A percentile compares a stretch with the other conserved stretches of the same genome.
Conservation (phyloP, 2,329 filamentous ascomycete species). For the Beauveria varroae region DNA sequence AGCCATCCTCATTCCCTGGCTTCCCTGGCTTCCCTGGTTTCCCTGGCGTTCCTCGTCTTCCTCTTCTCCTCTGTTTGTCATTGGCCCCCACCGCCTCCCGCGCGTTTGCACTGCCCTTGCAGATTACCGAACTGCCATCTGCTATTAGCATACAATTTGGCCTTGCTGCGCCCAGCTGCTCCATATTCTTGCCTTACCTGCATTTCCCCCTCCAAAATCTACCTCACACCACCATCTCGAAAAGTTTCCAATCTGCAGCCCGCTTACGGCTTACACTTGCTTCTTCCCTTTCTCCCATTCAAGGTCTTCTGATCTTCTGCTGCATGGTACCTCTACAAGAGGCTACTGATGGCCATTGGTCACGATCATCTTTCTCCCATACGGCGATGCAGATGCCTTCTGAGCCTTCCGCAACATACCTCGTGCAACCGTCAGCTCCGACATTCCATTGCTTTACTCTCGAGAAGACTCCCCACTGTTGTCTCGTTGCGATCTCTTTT, state of each 20-base stretch:
- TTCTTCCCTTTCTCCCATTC: background rate
- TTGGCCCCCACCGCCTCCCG: conserved; percentile 7
- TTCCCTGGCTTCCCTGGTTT: background rate
- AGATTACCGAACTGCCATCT: conserved; percentile 9
- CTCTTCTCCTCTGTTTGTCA: conserved; percentile 1
- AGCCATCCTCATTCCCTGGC: conserved; percentile 1
- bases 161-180: background rate
- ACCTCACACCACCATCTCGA: background rate
- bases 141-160: background rate
- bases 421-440: background rate
- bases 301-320: background rate
- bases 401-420: background rate
- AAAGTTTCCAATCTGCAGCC: background rate
- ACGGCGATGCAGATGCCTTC: background rate
- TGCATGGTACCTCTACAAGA: background rate
- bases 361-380: background rate
- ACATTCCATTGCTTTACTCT: background rate
- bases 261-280: background rate
- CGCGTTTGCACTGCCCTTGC: conserved; percentile 5
- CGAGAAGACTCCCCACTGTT: background rate
- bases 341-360: background rate
- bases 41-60: background rate
- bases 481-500: background rate
- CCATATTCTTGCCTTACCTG: conserved; percentile 2
- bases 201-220: background rate